phyloP scores from a whole-genome alignment of 441 rosid genomes.

The Erodium trifolium region DNA sequence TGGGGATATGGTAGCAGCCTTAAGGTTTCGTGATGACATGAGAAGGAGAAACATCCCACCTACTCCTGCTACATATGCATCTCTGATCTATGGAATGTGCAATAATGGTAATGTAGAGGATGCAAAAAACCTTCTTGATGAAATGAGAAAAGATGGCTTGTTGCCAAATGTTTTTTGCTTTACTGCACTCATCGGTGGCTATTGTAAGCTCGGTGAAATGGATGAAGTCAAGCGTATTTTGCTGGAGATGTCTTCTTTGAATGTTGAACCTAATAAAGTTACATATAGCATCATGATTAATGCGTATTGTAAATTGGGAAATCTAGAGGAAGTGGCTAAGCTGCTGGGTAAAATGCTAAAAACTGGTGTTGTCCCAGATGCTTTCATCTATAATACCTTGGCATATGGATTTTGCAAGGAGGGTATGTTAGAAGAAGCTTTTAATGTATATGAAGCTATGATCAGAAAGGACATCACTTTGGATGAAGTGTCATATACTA shows the following conservation, averaged over 20 bases:
- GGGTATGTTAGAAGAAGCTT: conserved; percentile 39
- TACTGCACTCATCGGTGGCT: conserved; percentile 51
- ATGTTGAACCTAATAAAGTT: conserved; percentile 42
- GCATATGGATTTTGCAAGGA: conserved; percentile 41
- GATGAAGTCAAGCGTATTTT: conserved; percentile 33
- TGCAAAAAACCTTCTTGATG: conserved; percentile 33
- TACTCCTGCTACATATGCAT: conserved; percentile 42
- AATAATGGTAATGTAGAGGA: conserved; percentile 36
- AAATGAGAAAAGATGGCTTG: conserved; percentile 43
- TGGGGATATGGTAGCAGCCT: conserved; percentile 37
- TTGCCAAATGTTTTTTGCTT: conserved; percentile 46
- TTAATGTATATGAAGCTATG: conserved; percentile 28
- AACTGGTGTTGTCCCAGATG: conserved; percentile 43
- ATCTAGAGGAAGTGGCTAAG: conserved; percentile 41
- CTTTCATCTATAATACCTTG: conserved; percentile 42
- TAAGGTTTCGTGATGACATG: conserved; percentile 43
- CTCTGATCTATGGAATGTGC: conserved; percentile 51
- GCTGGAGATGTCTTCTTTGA: conserved; percentile 38
- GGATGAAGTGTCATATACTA: conserved; percentile 48
- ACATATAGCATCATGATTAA: conserved; percentile 53
- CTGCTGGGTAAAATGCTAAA: conserved; percentile 42
- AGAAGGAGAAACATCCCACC: conserved; percentile 34
- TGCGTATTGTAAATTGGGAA: conserved; percentile 44
- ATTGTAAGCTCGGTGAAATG: conserved; percentile 49
- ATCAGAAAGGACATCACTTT: conserved; percentile 18